Base-by-base conservation (phyloP, 164 flowering plant genomes). In the Annona squamosa region DNA sequence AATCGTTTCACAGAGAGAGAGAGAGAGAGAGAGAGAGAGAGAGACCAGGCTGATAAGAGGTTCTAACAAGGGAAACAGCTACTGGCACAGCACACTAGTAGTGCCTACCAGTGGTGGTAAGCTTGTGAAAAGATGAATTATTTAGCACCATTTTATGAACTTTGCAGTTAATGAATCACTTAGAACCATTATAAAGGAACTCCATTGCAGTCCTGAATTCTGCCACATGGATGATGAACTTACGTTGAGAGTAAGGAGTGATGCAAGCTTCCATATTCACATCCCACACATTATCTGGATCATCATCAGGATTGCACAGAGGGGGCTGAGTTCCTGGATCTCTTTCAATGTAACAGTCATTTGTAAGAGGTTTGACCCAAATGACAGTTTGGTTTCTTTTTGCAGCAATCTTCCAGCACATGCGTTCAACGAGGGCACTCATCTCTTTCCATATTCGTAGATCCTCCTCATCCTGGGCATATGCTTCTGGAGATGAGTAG, bases 391-490 rank as follows among this genome's bases (percentile, higher is more conserved):
- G 97, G 71, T 92, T 85, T 82, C 41, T 76, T 74, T 89, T 92
- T 3, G 85, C 77, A 70, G 97, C 97, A 68, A 92, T 85, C 75
- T 83, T 86, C 98, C 98, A 92, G 74, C 98, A 92, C 98, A 92
- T 92, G 3, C 92, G 87, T 65, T 83, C 88, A 65, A 92, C 98
- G 72, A 92, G 91, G 74, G 88, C 87, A 83, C 98, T 91, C 96
- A 92, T 92, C 70, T 85, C 85, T 76, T 52, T 84, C 98, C 98
- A 91, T 56, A 92, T 92, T 71, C 87, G 83, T n/a, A 85, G 87
- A 82, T 92, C 90, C 77, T 92, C 92, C 74, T 89, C 97, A 81
- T 92, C 97, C 73, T 90, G 94, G 37, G 96, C 96, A 86, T 92
- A 92, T 67, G 95, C 95, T 82, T 92, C 97, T 5, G 97, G 97